phyloP scores from a whole-genome alignment of 192 early-diverging fungal species.

The Linnemannia schmuckeri region DNA sequence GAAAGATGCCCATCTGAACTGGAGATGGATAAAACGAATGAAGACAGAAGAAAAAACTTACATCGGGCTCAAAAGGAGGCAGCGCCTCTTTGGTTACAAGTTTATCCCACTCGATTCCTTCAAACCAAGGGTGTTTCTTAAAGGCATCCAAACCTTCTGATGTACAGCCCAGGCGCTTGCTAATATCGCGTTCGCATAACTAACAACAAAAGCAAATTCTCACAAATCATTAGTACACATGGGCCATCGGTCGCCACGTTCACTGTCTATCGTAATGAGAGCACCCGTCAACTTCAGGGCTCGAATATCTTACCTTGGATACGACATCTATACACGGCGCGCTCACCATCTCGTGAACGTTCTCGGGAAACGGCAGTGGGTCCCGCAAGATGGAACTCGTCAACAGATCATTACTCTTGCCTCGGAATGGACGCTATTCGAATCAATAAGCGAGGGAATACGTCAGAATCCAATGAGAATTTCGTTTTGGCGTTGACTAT shows the following conservation, averaged over 20 bases:
- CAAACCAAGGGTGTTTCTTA: constrained; percentile 85
- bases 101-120: constrained; percentile 78
- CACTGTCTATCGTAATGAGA: background rate
- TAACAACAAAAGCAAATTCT: constrained; percentile 21
- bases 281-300: background rate
- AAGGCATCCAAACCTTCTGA: constrained; percentile 77
- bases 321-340: constrained; percentile 66
- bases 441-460: background rate
- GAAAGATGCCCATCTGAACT: background rate
- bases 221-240: background rate
- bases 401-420: constrained; percentile 80
- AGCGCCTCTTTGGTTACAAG: constrained; percentile 77
- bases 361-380: constrained; percentile 74
- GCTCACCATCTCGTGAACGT: constrained; percentile 61
- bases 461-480: too few species aligned
- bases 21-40: background rate
- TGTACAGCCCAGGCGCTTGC: constrained; percentile 83
- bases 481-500: background rate
- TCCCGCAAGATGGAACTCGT: constrained; percentile 79
- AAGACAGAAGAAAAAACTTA: constrained; percentile 54
- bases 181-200: constrained; percentile 82
- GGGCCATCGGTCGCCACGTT: background rate
- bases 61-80: constrained; percentile 90
- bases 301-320: constrained; percentile 56
- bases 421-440: constrained; percentile 81